These are phyloP conservation scores for Tetrahymena thermophila DNA, from an alignment of 73 alveolate species.

Conservation along the genomic window DNA sequence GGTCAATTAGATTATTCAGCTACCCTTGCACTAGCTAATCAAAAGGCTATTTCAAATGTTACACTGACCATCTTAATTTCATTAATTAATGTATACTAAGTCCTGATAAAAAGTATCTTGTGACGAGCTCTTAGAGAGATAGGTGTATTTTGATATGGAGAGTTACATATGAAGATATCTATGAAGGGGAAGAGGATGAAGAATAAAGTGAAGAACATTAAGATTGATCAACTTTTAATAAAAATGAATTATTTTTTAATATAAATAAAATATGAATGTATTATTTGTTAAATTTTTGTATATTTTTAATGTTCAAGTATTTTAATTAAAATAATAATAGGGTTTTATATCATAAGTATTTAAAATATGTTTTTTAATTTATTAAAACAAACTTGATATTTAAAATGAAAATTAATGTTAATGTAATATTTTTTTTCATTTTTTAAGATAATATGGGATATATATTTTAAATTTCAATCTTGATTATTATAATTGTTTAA, in stretches of 20 bases:
- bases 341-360: no score
- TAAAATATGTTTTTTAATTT: no score
- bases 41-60: slow-evolving; percentile 65
- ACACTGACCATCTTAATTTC: slow-evolving; percentile 78
- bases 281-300: no score
- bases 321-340: no score
- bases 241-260: background rate
- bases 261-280: no score
- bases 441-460: no score
- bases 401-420: no score
- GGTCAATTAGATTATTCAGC: slow-evolving; percentile 59
- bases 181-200: background rate
- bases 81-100: slow-evolving; percentile 59
- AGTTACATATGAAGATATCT: background rate
- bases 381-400: no score
- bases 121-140: slow-evolving; percentile 65
- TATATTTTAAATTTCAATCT: no score
- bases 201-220: background rate
- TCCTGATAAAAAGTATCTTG: slow-evolving; percentile 61
- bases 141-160: slow-evolving; percentile 76
- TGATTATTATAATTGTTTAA: no score
- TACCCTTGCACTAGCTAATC: slow-evolving; percentile 37
- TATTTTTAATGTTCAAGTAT: no score
- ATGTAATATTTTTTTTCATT: no score
- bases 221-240: background rate